Base-by-base conservation (phyloP, 2,329 filamentous ascomycete species). In the Pseudogymnoascus sp. region DNA sequence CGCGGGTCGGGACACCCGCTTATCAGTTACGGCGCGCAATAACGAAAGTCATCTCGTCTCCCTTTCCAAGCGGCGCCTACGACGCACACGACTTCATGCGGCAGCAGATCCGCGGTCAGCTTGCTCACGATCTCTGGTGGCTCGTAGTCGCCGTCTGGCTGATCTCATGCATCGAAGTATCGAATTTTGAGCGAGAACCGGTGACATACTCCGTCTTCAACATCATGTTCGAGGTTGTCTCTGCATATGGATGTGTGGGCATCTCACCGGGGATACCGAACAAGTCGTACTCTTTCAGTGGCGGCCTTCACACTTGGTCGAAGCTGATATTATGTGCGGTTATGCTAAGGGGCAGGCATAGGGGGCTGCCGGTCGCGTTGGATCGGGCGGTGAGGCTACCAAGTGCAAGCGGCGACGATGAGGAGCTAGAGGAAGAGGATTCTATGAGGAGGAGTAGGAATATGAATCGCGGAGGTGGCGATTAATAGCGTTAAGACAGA, bases 41-140 rank as follows among this genome's bases (percentile, higher is more conserved):
- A 7, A 9, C 47, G 2, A 54, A 54, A 54, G 47, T 14, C 28
- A 33, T 54, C 16, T 14, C 47, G 18, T 54, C 47, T 14, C 47
- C 28, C 18, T 70, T 77, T 37, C 35, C 20, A 6, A 79, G 81
- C 43, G 78, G 82, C 1, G 78, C 80, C 12, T 78, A 81, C 1
- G 75, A 78, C 3, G 84, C 90, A 47, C 92, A 87, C 63, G 37
- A 39, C n/a, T 97, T 97, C 68, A 87, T 99, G 59, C 90, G 91
- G 2, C 87, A 90, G 59, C 94, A 99, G 83, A 81, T 99, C 73
- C 89, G 94, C 35, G 86, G 89, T 43, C 94, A 99, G 74, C 82
- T 99, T 33, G 95, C 92, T 60, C 99, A 97, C 76, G 94, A 99
- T 75, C 74, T 99, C 74, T 99, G 94, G 94, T 99, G 91, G 70